phyloP scores from a whole-genome alignment of 2,329 filamentous ascomycete species.

The Pestalotiopsis sp. region DNA sequence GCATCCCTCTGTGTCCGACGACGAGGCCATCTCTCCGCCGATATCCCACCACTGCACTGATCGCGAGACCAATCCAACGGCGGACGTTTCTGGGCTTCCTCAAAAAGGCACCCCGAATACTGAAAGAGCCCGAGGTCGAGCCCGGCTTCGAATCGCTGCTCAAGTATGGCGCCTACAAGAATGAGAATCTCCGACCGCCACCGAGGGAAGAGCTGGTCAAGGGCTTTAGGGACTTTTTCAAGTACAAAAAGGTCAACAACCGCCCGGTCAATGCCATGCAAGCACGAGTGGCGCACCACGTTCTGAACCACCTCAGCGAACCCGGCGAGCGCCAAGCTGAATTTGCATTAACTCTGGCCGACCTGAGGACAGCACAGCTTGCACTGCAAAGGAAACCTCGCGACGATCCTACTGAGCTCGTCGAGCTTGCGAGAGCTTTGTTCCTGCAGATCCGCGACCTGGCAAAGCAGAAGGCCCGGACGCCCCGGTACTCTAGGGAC shows the following conservation, averaged over 20 bases:
- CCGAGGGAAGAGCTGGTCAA: slow-evolving; percentile 62
- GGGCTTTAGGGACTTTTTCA: slow-evolving; percentile 68
- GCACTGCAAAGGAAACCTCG: slow-evolving; percentile 45
- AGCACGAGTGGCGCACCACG: slow-evolving; percentile 59
- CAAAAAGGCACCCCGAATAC: slow-evolving; percentile 57
- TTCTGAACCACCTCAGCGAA: slow-evolving; percentile 62
- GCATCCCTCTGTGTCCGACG: slow-evolving; percentile 18
- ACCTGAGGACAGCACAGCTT: slow-evolving; percentile 45
- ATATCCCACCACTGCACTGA: slow-evolving; percentile 31
- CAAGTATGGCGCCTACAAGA: slow-evolving; percentile 65
- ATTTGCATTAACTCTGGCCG: slow-evolving; percentile 17
- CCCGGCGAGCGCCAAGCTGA: slow-evolving; percentile 36
- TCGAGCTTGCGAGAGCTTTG: slow-evolving; percentile 48
- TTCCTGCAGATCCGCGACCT: slow-evolving; percentile 39
- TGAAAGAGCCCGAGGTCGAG: slow-evolving; percentile 65
- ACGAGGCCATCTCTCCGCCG: slow-evolving; percentile 28
- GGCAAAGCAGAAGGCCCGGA: slow-evolving; percentile 10
- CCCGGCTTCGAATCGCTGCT: slow-evolving; percentile 75
- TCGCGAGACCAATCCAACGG: slow-evolving; percentile 36
- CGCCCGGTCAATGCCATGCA: slow-evolving; percentile 66
- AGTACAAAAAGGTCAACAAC: slow-evolving; percentile 50
- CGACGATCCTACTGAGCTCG: slow-evolving; percentile 46
- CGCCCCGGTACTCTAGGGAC: background rate
- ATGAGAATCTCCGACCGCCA: slow-evolving; percentile 67
- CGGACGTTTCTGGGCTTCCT: slow-evolving; percentile 68